phyloP scores from a whole-genome alignment of 805 yeast species.

The Spathaspora girioi region DNA sequence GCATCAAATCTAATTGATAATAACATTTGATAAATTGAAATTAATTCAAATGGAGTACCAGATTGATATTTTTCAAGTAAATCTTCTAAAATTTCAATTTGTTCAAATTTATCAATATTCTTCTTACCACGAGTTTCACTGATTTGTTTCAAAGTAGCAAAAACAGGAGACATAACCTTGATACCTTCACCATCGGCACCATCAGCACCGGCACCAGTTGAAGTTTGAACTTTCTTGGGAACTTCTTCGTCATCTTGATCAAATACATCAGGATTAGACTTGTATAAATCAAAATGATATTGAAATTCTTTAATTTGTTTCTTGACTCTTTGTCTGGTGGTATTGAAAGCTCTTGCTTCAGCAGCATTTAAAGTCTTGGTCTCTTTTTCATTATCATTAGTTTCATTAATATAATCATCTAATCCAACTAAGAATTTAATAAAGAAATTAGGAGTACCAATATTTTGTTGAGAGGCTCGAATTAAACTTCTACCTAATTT shows the following conservation, averaged over 20 bases:
- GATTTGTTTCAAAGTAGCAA: slow-evolving; percentile 68
- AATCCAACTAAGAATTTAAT: slow-evolving; percentile 66
- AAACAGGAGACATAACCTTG: slow-evolving; percentile 47
- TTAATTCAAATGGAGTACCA: slow-evolving; percentile 63
- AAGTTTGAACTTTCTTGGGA: neutral
- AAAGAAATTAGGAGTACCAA: slow-evolving; percentile 67
- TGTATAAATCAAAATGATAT: slow-evolving; percentile 53
- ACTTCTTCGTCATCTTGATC: slow-evolving; percentile 43
- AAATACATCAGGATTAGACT: slow-evolving; percentile 71
- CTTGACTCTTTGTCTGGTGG: slow-evolving; percentile 82
- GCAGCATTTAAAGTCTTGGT: slow-evolving; percentile 76
- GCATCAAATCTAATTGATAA: slow-evolving; percentile 88
- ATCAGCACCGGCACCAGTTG: slow-evolving; percentile 31
- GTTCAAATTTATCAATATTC: slow-evolving; percentile 80
- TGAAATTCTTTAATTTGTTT: slow-evolving; percentile 72
- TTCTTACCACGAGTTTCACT: slow-evolving; percentile 94
- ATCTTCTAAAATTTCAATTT: slow-evolving; percentile 66
- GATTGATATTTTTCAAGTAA: slow-evolving; percentile 37
- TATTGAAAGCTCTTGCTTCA: slow-evolving; percentile 82
- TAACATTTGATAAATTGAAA: slow-evolving; percentile 73
- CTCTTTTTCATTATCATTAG: slow-evolving; percentile 45
- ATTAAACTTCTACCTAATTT: slow-evolving; percentile 62
- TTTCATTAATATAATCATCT: slow-evolving; percentile 61
- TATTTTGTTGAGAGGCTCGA: slow-evolving; percentile 73
- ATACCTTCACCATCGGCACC: slow-evolving; percentile 35